Evolutionary conservation across 192 early-diverging fungal species (phyloP).

Genomic region (Gaertneriomyces semiglobifer): DNA sequence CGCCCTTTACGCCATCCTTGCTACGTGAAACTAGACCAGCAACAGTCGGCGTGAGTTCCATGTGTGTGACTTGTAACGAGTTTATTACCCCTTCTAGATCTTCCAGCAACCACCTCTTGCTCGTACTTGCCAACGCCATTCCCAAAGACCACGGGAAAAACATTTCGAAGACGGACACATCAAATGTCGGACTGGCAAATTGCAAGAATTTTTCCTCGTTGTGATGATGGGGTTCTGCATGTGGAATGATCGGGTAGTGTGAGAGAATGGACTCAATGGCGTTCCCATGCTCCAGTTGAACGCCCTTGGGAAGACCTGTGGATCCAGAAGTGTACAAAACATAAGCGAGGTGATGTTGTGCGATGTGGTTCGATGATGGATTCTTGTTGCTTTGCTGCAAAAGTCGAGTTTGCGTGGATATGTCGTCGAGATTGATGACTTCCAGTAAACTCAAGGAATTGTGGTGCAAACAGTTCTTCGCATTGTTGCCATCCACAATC

Average conservation of each 20-base stretch:
- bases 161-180: slow-evolving; percentile 16
- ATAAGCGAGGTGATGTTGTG: slow-evolving; percentile 33
- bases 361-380: not conserved
- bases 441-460: not conserved
- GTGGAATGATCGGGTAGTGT: slow-evolving; percentile 14
- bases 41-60: slow-evolving; percentile 15
- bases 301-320: slow-evolving; percentile 44
- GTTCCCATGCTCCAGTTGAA: slow-evolving; percentile 21
- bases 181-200: slow-evolving; percentile 19
- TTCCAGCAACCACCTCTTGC: slow-evolving; percentile 6
- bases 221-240: not conserved
- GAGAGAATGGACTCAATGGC: slow-evolving; percentile 22
- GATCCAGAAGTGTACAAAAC: slow-evolving; percentile 43
- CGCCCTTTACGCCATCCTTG: not conserved
- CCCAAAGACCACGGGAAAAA: slow-evolving; percentile 11
- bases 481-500: not conserved
- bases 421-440: not conserved
- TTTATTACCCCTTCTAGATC: slow-evolving; percentile 3
- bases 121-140: not conserved
- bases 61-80: not conserved
- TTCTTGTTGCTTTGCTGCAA: not conserved
- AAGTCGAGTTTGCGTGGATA: not conserved
- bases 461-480: not conserved
- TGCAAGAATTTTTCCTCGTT: slow-evolving; percentile 9
- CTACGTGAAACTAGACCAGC: not conserved